These are phyloP conservation scores for sunflower (Helianthus annuus) DNA, from an alignment of 129 eudicot genomes.

Conservation along the genomic window HanXRQr2.0-SUNRISE NC_035442.2:121625089-121625588, in stretches of 20 bases:
- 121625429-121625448: neutral
- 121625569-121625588: neutral
- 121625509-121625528: slow-evolving; percentile 19
- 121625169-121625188: too few species aligned
- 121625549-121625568: neutral
- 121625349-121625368: neutral
- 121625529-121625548: slow-evolving; percentile 20
- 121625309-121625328: too few species aligned
- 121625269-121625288: too few species aligned
- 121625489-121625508: slow-evolving; percentile 16
- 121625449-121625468: slow-evolving; percentile 14
- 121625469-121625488: neutral
- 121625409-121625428: neutral
- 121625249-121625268: neutral
- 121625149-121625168: too few species aligned
- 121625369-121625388: neutral
- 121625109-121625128: neutral
- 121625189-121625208: too few species aligned
- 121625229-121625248: neutral
- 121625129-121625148: neutral
- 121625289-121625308: too few species aligned
- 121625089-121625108: neutral
- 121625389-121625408: neutral
- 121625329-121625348: neutral
- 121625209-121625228: neutral